Evolutionary conservation across 345 rosid species (phyloP).

Genomic region (Salix arbutifolia): DNA sequence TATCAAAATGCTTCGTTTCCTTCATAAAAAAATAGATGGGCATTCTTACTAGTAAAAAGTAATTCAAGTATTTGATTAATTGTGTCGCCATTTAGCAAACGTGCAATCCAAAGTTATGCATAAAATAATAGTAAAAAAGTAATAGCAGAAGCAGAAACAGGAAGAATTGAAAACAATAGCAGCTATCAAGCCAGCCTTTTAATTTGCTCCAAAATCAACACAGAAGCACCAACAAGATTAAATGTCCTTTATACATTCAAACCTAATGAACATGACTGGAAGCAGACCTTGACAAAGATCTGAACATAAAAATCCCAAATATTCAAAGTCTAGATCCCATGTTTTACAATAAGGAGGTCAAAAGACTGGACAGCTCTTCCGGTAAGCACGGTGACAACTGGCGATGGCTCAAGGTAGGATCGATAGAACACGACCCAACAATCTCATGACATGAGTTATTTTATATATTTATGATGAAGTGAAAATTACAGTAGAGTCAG

Average conservation of each 20-base stretch:
- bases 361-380: neutral
- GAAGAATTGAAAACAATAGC: neutral
- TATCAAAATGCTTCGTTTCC: neutral
- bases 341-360: neutral
- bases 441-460: neutral
- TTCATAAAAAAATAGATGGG: neutral
- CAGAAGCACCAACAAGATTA: neutral
- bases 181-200: neutral
- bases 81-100: neutral
- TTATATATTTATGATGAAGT: neutral
- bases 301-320: neutral
- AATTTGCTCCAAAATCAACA: neutral
- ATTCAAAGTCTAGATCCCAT: neutral
- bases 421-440: neutral
- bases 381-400: neutral
- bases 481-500: neutral
- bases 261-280: neutral
- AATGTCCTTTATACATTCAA: neutral
- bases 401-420: neutral
- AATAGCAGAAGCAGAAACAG: neutral
- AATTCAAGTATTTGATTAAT: neutral
- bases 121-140: neutral
- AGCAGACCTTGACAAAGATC: neutral
- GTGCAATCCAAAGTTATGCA: neutral
- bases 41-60: neutral